Evolutionary conservation across 306 rosid genomes (phyloP).

Genomic region (Sphenostylis stenocarpa): DNA sequence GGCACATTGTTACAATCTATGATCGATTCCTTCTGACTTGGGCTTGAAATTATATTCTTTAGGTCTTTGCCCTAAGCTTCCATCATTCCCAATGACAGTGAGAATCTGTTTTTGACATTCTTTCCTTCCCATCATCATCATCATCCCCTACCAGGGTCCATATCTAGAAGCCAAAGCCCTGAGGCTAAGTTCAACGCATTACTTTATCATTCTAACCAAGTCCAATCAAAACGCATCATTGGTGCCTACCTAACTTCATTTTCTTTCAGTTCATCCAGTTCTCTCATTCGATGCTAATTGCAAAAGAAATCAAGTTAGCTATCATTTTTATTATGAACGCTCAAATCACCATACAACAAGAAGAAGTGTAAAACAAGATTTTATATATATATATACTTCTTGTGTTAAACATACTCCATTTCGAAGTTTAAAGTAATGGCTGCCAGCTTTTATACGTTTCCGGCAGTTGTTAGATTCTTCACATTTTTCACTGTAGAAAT

Average conservation of each 20-base stretch:
- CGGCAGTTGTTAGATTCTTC: no score
- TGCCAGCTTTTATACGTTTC: not conserved
- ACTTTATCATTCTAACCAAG: slow-evolving; percentile 17
- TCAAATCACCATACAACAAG: not conserved
- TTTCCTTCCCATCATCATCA: slow-evolving; percentile 23
- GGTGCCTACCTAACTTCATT: slow-evolving; percentile 37
- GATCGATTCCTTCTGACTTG: slow-evolving; percentile 28
- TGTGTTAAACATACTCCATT: slow-evolving; percentile 1
- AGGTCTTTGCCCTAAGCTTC: slow-evolving; percentile 26
- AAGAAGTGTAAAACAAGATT: slow-evolving; percentile 1
- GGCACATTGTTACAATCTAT: slow-evolving; percentile 14
- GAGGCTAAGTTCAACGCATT: slow-evolving; percentile 39
- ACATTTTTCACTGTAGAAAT: no score
- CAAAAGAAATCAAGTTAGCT: slow-evolving; percentile 26
- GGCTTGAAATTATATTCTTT: slow-evolving; percentile 28
- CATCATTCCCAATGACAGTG: slow-evolving; percentile 48
- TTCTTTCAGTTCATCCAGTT: slow-evolving; percentile 11
- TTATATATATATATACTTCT: not conserved
- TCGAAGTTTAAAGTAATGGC: not conserved
- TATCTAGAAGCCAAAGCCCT: slow-evolving; percentile 31
- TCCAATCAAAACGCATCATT: slow-evolving; percentile 39
- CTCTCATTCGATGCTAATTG: slow-evolving; percentile 5
- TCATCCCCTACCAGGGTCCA: slow-evolving; percentile 16
- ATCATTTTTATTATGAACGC: slow-evolving; percentile 24
- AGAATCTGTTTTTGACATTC: slow-evolving; percentile 31